A percentile compares a stretch with the other conserved stretches of the same genome.
These are phyloP conservation scores for Lyophyllum semitale DNA, from an alignment of 768 basidiomycete species.

Conservation along the genomic window DNA sequence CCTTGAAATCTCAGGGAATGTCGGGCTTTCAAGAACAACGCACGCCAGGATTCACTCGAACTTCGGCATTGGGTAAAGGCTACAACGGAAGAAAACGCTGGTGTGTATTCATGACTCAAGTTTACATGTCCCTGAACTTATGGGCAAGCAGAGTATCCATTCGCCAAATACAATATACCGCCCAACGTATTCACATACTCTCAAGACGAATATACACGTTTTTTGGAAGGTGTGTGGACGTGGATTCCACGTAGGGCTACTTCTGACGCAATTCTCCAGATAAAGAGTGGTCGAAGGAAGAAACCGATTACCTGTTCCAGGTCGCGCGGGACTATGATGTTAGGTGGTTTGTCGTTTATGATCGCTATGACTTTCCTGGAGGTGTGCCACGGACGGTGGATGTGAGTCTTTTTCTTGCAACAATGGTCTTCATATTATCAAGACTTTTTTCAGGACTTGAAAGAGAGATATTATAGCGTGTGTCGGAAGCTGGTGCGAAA, in stretches of 20 bases:
- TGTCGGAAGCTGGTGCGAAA: constrained; percentile 86
- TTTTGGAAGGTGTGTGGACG: constrained; percentile 62
- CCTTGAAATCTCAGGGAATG: constrained; percentile 61
- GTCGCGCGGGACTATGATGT: constrained; percentile 81
- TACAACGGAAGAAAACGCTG: constrained; percentile 50
- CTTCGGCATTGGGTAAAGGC: constrained; percentile 86
- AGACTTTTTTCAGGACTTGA: constrained; percentile 68
- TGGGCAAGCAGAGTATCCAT: constrained; percentile 64
- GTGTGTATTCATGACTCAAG: constrained; percentile 35
- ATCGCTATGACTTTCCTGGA: constrained; percentile 81
- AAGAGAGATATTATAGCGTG: constrained; percentile 91
- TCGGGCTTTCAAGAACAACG: constrained; percentile 71
- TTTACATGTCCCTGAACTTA: background rate
- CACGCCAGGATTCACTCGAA: constrained; percentile 66
- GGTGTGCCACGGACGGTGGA: constrained; percentile 64
- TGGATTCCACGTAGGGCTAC: background rate
- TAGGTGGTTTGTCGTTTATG: constrained; percentile 87
- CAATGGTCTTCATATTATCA: constrained; percentile 1
- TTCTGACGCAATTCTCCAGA: constrained; percentile 43
- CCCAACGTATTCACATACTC: constrained; percentile 70
- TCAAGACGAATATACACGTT: constrained; percentile 83
- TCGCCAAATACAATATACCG: constrained; percentile 81
- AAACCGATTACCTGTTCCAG: constrained; percentile 90
- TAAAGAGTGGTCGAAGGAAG: constrained; percentile 86
- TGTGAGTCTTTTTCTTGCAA: constrained; percentile 40